Evolutionary conservation across 331 rosid genomes (phyloP), one percentile per base, ranked within the genome.

Genomic region (Rosa hybrid): DNA sequence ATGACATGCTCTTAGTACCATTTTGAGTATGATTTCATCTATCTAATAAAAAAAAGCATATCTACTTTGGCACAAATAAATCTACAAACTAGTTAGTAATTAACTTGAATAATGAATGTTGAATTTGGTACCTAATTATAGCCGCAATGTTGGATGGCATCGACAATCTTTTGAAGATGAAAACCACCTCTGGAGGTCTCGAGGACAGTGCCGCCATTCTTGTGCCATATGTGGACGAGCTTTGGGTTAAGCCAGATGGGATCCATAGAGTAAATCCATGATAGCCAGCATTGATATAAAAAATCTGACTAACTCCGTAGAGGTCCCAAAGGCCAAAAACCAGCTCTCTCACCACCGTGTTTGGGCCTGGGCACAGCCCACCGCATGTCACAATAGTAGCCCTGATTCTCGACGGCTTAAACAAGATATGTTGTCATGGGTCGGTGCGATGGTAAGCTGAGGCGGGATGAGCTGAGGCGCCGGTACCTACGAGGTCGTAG

Each of bases 161-260:
- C 94, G 5, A 92, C 94, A 45, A 92, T 94, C 38, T 77, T 85
- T 1, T 67, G 75, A 5, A 92, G 94, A 82, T 91, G 82, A 67
- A 92, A 92, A 8, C 98, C 97, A 6, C 97, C 98, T 53, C 98
- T 85, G 0, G 98, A 94, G 10, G 98, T 94, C 65, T 84, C 90
- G 38, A 92, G 98, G 18, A 70, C 48, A 11, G 98, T 86, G 17
- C 98, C 97, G 4, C 97, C 98, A 5, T 20, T 79, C 81, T 71
- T 87, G 71, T 94, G 98, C 94, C 90, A 90, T 54, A 77, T 73
- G 5, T 77, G 81, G 63, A 91, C 94, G 13, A 84, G 46, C 34
- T 80, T 87, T 0, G 93, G 94, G 74, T 81, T 84, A 3, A 94
- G 87, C 23, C 60, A 75, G 14, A 91, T 17, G 0, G 95, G 88